phyloP scores from a whole-genome alignment of 495 filamentous ascomycete species.

The Aspergillus kassunensis region DNA sequence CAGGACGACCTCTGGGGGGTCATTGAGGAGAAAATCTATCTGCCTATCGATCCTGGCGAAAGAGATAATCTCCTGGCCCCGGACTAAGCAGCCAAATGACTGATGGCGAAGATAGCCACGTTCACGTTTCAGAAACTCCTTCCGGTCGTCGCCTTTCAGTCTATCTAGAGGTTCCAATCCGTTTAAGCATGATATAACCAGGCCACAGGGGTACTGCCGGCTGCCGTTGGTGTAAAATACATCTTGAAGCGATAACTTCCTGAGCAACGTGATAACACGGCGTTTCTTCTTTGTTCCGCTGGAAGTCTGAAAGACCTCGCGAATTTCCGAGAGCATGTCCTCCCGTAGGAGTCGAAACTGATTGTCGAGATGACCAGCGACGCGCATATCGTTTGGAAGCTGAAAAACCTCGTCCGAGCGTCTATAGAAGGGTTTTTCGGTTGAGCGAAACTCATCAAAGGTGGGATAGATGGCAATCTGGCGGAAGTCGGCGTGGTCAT shows the following conservation, averaged over 20 bases:
- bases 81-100: slow-evolving; percentile 57
- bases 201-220: slow-evolving; percentile 32
- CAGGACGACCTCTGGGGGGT: slow-evolving; percentile 49
- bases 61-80: slow-evolving; percentile 48
- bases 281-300: slow-evolving; percentile 39
- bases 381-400: slow-evolving; percentile 30
- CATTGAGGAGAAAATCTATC: slow-evolving; percentile 43
- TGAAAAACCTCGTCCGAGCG: slow-evolving; percentile 36
- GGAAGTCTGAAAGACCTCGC: slow-evolving; percentile 53
- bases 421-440: slow-evolving; percentile 55
- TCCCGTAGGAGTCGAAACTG: slow-evolving; percentile 76
- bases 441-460: slow-evolving; percentile 59
- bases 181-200: slow-evolving; percentile 39
- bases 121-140: slow-evolving; percentile 45
- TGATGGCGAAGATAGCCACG: slow-evolving; percentile 53
- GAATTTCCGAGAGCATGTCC: slow-evolving; percentile 66
- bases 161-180: slow-evolving; percentile 43
- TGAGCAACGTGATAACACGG: slow-evolving; percentile 23
- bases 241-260: slow-evolving; percentile 24
- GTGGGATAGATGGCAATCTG: slow-evolving; percentile 66
- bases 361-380: slow-evolving; percentile 61
- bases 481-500: slow-evolving; percentile 62
- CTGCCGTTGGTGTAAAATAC: slow-evolving; percentile 26
- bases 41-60: slow-evolving; percentile 61
- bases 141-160: slow-evolving; percentile 29